These are phyloP conservation scores for Claviceps fusiformis DNA, from an alignment of 2,329 filamentous ascomycete genomes.

Conservation along the genomic window DNA sequence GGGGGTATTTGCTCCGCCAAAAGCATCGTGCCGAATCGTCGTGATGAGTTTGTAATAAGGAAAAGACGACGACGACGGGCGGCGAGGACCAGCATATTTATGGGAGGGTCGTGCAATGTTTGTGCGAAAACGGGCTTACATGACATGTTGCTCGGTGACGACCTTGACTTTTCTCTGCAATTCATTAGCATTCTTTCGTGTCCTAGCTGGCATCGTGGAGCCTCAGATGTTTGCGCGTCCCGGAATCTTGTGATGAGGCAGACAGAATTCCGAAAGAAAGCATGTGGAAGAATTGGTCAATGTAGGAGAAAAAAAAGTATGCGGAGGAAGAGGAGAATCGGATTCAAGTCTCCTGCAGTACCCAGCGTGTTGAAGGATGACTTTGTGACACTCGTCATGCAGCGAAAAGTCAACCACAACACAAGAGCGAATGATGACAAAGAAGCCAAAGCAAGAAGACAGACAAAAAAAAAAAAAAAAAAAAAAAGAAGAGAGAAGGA, in stretches of 20 bases:
- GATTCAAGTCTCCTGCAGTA: not conserved
- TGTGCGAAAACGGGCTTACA: conserved; percentile 40
- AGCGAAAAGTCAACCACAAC: not conserved
- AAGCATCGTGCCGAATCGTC: not conserved
- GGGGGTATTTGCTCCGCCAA: not conserved
- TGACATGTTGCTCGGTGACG: conserved; percentile 78
- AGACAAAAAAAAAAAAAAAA: not conserved
- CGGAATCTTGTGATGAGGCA: not conserved
- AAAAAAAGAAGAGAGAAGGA: not conserved
- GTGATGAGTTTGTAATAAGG: not conserved
- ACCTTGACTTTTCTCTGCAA: conserved; percentile 81
- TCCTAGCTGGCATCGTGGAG: conserved; percentile 4
- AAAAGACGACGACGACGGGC: not conserved
- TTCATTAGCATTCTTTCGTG: conserved; percentile 14
- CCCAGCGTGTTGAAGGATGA: not conserved
- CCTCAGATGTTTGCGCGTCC: conserved; percentile 3
- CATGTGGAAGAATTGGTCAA: not conserved
- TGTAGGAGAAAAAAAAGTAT: not conserved
- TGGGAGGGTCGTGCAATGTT: not conserved
- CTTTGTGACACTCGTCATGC: conserved; percentile 1
- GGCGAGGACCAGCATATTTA: not conserved
- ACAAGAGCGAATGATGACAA: not conserved
- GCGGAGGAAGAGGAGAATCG: not conserved
- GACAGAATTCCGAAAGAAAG: not conserved
- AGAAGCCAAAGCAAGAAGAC: not conserved